Base-by-base conservation (phyloP, 345 rosid genomes). In the Euphorbia peplus region DNA sequence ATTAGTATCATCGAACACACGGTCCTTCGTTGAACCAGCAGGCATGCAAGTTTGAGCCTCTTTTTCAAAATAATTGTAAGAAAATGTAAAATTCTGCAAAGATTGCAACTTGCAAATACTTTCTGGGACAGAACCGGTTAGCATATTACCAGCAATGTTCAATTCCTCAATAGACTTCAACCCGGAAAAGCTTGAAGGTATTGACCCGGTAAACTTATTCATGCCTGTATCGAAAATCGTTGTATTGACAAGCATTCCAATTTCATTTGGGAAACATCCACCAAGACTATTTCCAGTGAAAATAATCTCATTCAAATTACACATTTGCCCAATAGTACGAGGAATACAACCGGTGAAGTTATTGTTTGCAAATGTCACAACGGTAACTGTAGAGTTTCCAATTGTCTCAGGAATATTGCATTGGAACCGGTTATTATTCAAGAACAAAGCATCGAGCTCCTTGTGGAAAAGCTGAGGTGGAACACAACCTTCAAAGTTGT, bases 381-480 rank as follows among this genome's bases (percentile, higher is more conserved):
- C 87, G 0, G 95, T 79, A 8, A 71, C 90, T 0, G 80, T 44
- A 30, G 95, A 92, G 30, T 84, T 76, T 5, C 98, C 96, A 0
- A 92, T 57, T 3, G 90, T 78, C 1, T 84, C 84, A 10, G 98
- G 95, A 54, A 92, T 87, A 15, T 66, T 57, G 14, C 85, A 81
- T 3, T 78, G 71, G 83, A 92, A 90, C 64, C 98, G 76, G 69
- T 92, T 92, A 76, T 90, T 70, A 79, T 92, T 90, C 80, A 92
- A 57, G 80, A 92, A 85, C 70, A 90, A 41, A 1, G 91, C 93
- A 37, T 92, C 98, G 0, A 88, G 71, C 5, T 76, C 79, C 70
- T 48, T 84, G 37, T 77, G 60, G 66, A 92, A 92, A 16, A 88
- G 70, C 46, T 65, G 63, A 0, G 79, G 78, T 1, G 97, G 97